A percentile compares a stretch with the other conserved stretches of the same genome.
phyloP scores from a whole-genome alignment of 352 stramenopile genomes.

The Pythium oligandrum region DNA sequence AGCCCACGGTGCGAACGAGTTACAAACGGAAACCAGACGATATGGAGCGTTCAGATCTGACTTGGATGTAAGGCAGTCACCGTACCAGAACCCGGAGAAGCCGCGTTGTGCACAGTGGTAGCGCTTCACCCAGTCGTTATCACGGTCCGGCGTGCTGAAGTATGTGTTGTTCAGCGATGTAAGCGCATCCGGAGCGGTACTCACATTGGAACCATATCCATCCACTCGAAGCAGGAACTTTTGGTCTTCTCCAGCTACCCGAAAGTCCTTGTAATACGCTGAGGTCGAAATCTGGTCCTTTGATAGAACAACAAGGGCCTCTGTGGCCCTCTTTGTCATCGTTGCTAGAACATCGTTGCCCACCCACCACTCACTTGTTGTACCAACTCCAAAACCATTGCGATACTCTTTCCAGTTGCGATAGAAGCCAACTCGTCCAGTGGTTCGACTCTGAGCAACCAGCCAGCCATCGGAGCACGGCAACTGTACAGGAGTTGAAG shows the following conservation, averaged over 20 bases:
- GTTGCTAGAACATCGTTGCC: conserved; percentile 37
- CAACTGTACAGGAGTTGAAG: conserved; percentile 19
- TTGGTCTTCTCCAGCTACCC: conserved; percentile 33
- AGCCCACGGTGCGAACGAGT: conserved; percentile 37
- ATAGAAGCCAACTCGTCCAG: conserved; percentile 47
- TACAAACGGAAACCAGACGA: conserved; percentile 34
- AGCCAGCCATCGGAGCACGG: conserved; percentile 60
- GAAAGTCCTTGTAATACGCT: conserved; percentile 41
- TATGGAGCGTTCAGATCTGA: conserved; percentile 54
- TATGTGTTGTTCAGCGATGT: conserved; percentile 43
- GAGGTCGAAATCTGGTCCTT: conserved; percentile 36
- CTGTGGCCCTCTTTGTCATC: conserved; percentile 27
- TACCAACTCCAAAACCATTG: conserved; percentile 44
- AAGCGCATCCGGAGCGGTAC: conserved; percentile 38
- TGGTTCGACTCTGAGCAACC: conserved; percentile 40
- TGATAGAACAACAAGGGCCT: conserved; percentile 50
- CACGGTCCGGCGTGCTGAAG: conserved; percentile 52
- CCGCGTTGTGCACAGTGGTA: conserved; percentile 43
- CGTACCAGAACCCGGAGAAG: conserved; percentile 58
- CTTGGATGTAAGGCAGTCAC: conserved; percentile 32
- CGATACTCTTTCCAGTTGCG: conserved; percentile 59
- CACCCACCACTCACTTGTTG: conserved; percentile 51
- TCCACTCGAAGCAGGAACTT: conserved; percentile 41
- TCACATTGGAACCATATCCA: conserved; percentile 28
- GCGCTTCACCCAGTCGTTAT: conserved; percentile 39